These are phyloP conservation scores for Ramaria sp. DNA, from an alignment of 768 basidiomycete species.

Conservation along the genomic window DNA sequence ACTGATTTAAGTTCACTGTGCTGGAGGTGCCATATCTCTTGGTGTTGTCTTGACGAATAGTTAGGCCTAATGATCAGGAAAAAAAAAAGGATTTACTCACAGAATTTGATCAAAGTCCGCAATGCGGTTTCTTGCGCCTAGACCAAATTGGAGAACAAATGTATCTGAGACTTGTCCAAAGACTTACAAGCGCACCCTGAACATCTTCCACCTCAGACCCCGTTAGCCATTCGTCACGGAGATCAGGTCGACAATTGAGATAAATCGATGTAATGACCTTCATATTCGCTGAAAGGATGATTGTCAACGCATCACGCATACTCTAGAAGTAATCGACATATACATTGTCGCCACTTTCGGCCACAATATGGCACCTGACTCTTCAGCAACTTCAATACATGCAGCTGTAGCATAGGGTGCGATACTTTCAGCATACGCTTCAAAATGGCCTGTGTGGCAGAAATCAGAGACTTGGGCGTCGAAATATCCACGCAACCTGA, in stretches of 20 bases:
- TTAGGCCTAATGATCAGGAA: constrained; percentile 10
- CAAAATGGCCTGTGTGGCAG: constrained; percentile 65
- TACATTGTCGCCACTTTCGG: constrained; percentile 95
- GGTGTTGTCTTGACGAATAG: constrained; percentile 58
- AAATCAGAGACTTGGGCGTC: neutral
- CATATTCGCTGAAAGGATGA: constrained; percentile 73
- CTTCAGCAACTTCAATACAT: constrained; percentile 95
- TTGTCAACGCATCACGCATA: neutral
- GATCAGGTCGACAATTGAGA: constrained; percentile 90
- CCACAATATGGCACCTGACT: constrained; percentile 98
- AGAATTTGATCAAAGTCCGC: constrained; percentile 90
- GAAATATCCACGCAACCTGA: neutral
- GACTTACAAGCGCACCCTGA: constrained; percentile 74
- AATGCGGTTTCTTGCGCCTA: constrained; percentile 94
- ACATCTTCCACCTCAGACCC: constrained; percentile 87
- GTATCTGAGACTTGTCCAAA: neutral
- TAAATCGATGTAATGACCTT: constrained; percentile 99
- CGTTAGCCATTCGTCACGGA: constrained; percentile 96
- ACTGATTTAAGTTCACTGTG: neutral
- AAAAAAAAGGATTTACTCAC: constrained; percentile 35
- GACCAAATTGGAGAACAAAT: neutral
- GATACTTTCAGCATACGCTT: constrained; percentile 91
- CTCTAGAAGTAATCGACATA: constrained; percentile 13
- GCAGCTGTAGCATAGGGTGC: constrained; percentile 89
- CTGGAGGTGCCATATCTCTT: constrained; percentile 63